Evolutionary conservation across 192 early-diverging fungal genomes (phyloP).

Genomic region (Rhizoclosmatium sp.): DNA sequence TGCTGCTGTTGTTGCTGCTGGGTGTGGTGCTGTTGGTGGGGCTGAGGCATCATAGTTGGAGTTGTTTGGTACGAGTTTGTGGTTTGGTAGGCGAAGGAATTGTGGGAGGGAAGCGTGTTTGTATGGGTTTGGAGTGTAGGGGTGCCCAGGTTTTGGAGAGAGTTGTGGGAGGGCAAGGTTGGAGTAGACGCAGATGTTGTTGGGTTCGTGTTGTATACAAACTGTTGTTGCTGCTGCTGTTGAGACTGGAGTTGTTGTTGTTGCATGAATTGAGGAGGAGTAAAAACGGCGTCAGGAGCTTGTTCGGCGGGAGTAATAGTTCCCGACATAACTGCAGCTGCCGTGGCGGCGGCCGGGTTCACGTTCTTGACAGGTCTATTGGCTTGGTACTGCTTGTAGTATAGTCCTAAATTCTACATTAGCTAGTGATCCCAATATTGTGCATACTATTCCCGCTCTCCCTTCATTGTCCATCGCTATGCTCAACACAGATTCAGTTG

Average conservation of each 20-base stretch:
- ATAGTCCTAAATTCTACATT: slow-evolving; percentile 41
- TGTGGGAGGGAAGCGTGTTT: too few species aligned
- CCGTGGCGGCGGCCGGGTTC: background rate
- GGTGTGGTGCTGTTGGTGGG: background rate
- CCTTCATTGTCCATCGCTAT: too few species aligned
- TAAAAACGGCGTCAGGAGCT: background rate
- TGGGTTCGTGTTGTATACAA: background rate
- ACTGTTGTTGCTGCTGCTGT: background rate
- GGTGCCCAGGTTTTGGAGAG: background rate
- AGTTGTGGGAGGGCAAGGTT: background rate
- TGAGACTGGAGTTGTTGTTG: background rate
- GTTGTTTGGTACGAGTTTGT: too few species aligned
- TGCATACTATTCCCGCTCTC: background rate
- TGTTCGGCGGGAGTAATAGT: background rate
- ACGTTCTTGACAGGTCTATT: slow-evolving; percentile 48
- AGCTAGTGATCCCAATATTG: background rate
- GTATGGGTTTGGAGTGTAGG: too few species aligned
- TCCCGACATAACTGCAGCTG: background rate
- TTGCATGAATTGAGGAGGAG: background rate
- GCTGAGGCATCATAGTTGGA: background rate
- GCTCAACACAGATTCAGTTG: slow-evolving; percentile 3
- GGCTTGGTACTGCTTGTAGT: slow-evolving; percentile 57
- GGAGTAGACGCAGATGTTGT: background rate
- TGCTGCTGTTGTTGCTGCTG: background rate
- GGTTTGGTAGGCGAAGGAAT: too few species aligned